These are phyloP conservation scores for Trapa incisa DNA, from an alignment of 345 rosid species.

Conservation along the genomic window DNA sequence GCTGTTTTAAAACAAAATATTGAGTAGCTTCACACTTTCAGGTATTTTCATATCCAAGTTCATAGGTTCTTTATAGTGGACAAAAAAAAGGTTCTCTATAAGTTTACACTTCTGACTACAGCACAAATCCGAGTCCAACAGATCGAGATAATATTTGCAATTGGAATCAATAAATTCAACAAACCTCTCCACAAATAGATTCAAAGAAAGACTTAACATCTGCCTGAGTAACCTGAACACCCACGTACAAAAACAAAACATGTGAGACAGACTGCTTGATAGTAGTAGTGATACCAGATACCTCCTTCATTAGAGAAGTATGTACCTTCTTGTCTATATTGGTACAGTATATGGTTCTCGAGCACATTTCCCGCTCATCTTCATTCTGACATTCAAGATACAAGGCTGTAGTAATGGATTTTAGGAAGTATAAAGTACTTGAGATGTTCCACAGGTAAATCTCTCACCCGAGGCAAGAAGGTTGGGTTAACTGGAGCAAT, in stretches of 20 bases:
- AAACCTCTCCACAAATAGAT: constrained; percentile 34
- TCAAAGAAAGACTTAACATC: constrained; percentile 26
- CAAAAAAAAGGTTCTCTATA: no score
- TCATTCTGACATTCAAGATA: constrained; percentile 36
- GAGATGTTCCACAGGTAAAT: neutral
- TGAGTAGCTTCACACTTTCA: neutral
- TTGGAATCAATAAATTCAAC: neutral
- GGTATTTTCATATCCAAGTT: neutral
- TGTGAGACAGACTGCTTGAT: neutral
- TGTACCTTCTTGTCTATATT: constrained; percentile 84
- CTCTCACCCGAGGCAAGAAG: constrained; percentile 77
- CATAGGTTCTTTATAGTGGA: neutral
- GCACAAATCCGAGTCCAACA: no score
- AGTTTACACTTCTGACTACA: neutral
- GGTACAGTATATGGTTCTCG: constrained; percentile 86
- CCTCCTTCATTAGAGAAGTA: neutral
- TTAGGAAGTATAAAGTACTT: neutral
- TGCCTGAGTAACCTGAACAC: constrained; percentile 26
- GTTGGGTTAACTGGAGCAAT: constrained; percentile 96
- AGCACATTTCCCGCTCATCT: constrained; percentile 93
- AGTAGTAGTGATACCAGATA: neutral
- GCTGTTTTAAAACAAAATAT: neutral
- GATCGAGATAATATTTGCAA: neutral
- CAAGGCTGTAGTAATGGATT: neutral
- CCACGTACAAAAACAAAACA: neutral